phyloP scores from a whole-genome alignment of 2,329 filamentous ascomycete genomes.

The Rhytidhysteron rufulum region DNA sequence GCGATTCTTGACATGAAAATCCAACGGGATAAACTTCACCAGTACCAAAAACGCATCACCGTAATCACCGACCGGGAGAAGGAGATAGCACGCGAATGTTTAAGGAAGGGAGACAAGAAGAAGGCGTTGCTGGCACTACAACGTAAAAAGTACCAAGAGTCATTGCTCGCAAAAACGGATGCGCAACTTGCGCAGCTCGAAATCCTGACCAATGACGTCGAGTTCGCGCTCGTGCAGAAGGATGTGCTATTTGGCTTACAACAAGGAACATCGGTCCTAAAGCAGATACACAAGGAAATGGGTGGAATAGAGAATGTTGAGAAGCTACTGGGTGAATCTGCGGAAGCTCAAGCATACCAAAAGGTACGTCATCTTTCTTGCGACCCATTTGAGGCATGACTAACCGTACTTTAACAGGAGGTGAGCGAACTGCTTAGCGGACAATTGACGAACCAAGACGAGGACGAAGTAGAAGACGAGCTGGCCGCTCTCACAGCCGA shows the following conservation, averaged over 20 bases:
- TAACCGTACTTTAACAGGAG: no score
- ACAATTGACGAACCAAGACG: constrained; percentile 87
- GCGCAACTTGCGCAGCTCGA: constrained; percentile 91
- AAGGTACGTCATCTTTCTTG: constrained; percentile 66
- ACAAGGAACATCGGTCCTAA: constrained; percentile 84
- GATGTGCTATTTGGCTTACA: constrained; percentile 90
- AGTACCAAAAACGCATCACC: constrained; percentile 89
- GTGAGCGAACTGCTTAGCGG: constrained; percentile 87
- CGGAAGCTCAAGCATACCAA: constrained; percentile 88
- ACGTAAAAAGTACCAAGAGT: constrained; percentile 95
- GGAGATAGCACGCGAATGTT: constrained; percentile 76
- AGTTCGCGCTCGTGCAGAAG: constrained; percentile 96
- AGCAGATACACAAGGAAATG: constrained; percentile 93
- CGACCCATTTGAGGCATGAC: no score
- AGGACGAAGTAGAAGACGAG: constrained; percentile 97
- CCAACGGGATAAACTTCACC: constrained; percentile 94
- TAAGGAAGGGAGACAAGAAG: constrained; percentile 73
- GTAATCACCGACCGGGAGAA: constrained; percentile 84
- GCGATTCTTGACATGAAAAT: constrained; percentile 97
- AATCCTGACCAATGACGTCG: constrained; percentile 80
- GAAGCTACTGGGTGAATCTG: constrained; percentile 89
- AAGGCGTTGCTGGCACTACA: constrained; percentile 83
- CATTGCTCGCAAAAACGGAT: constrained; percentile 83
- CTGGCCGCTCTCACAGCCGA: constrained; percentile 75
- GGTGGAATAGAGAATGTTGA: constrained; percentile 90